Percentiles rank a stretch among this genome's conserved stretches.
Evolutionary conservation across 331 rosid species (phyloP).

Genomic region (Prunus yedoensis): DNA sequence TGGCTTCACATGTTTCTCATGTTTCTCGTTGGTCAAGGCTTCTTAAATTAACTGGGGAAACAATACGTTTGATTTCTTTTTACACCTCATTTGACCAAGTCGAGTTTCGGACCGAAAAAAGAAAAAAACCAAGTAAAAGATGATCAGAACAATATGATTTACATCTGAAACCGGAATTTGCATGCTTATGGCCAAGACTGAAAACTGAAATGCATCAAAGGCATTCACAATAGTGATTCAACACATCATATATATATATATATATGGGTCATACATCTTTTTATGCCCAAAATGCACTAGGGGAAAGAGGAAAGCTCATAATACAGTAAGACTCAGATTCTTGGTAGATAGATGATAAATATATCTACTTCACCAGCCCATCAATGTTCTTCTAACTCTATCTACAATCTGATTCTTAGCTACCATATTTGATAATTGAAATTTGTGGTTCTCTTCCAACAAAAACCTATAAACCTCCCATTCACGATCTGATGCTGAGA

Average conservation of each 20-base stretch:
- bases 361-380: constrained; percentile 59
- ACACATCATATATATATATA: neutral
- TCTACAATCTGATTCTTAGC: constrained; percentile 71
- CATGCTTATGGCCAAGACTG: neutral
- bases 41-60: too few relatives aligned
- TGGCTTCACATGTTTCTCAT: too few relatives aligned
- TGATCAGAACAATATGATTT: neutral
- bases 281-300: neutral
- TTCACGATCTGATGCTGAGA: constrained; percentile 60
- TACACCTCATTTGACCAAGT: too few relatives aligned
- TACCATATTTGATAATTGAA: constrained; percentile 35
- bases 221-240: neutral
- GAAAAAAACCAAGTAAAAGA: too few relatives aligned
- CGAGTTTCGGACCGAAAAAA: too few relatives aligned
- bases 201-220: neutral
- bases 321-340: neutral
- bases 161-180: neutral
- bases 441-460: constrained; percentile 64
- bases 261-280: neutral
- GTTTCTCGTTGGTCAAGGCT: too few relatives aligned
- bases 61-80: too few relatives aligned
- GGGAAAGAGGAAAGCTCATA: neutral
- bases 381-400: constrained; percentile 69
- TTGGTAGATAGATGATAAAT: neutral
- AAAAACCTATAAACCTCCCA: constrained; percentile 88